A percentile compares a stretch with the other conserved stretches of the same genome.
Conservation (phyloP, 257 asterid genomes). For the Datura wrightii region DNA sequence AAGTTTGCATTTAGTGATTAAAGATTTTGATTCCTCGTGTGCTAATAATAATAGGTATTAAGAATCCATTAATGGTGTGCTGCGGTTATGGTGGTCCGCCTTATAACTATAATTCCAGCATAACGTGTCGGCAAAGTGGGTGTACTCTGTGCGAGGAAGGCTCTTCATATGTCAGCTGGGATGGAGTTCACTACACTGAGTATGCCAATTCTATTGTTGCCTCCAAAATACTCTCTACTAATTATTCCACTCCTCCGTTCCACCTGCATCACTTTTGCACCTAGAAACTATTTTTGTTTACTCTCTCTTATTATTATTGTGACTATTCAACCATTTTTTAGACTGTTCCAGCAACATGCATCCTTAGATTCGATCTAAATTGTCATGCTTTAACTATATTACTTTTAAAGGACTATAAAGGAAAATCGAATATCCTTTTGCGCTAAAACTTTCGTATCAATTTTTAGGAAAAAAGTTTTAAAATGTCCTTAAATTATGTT, state of each 20-base stretch:
- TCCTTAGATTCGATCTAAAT: background rate
- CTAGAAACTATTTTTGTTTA: background rate
- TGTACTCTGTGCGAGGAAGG: constrained; percentile 41
- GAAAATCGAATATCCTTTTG: background rate
- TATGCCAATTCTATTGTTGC: constrained; percentile 48
- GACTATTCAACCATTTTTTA: background rate
- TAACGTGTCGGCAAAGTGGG: constrained; percentile 41
- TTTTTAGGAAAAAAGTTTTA: no score
- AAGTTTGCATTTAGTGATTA: background rate
- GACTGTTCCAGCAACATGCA: background rate
- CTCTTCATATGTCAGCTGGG: constrained; percentile 46
- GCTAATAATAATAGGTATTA: background rate
- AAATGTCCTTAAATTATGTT: no score
- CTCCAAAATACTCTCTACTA: constrained; percentile 38
- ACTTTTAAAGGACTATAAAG: background rate
- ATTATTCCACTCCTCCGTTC: constrained; percentile 43
- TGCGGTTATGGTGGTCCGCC: constrained; percentile 55
- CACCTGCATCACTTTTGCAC: constrained; percentile 42
- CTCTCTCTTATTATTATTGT: background rate
- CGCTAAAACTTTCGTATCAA: no score
- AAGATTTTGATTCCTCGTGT: background rate
- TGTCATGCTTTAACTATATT: background rate
- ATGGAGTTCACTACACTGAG: constrained; percentile 56
- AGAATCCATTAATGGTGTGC: constrained; percentile 48
- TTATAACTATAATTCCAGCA: constrained; percentile 42